Conservation (phyloP, 495 filamentous ascomycete genomes). For the Penicillium mononematosum region DNA sequence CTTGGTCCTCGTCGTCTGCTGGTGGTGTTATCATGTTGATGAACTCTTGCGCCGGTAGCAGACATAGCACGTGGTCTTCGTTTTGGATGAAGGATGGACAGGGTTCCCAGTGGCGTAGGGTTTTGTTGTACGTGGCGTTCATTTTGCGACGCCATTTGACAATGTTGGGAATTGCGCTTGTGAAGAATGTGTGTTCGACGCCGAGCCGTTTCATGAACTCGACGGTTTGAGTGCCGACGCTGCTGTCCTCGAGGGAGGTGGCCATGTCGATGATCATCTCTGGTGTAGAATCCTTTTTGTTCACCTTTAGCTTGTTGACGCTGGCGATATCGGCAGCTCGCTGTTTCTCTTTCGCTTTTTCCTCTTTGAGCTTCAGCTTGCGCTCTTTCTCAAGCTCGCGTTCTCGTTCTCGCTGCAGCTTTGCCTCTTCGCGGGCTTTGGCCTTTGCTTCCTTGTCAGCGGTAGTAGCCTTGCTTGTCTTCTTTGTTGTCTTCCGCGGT, state of each 20-base stretch:
- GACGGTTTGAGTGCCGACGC: constrained; percentile 48
- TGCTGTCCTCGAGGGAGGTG: constrained; percentile 47
- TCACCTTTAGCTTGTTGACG: constrained; percentile 71
- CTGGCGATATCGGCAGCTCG: constrained; percentile 65
- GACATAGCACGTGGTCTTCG: constrained; percentile 67
- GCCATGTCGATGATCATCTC: constrained; percentile 88
- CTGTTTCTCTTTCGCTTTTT: constrained; percentile 64
- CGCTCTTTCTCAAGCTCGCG: constrained; percentile 48
- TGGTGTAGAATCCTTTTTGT: constrained; percentile 70
- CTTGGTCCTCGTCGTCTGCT: constrained; percentile 17
- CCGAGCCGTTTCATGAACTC: constrained; percentile 58
- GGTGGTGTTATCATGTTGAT: constrained; percentile 57
- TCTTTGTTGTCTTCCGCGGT: constrained; percentile 26
- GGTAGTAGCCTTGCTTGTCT: constrained; percentile 34
- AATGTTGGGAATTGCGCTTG: constrained; percentile 54
- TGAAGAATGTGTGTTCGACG: constrained; percentile 53
- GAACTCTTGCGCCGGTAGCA: constrained; percentile 67
- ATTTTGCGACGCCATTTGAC: constrained; percentile 77
- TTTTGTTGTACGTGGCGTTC: constrained; percentile 59
- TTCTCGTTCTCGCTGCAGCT: constrained; percentile 45
- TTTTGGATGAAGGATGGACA: constrained; percentile 52
- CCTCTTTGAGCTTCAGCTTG: constrained; percentile 51
- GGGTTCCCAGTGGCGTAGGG: constrained; percentile 65
- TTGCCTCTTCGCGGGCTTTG: constrained; percentile 50
- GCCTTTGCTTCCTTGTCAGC: constrained; percentile 56